Percentiles rank a stretch among this genome's conserved stretches.
Conservation (phyloP, 2,329 filamentous ascomycete species). For the Didymella pinodella region DNA sequence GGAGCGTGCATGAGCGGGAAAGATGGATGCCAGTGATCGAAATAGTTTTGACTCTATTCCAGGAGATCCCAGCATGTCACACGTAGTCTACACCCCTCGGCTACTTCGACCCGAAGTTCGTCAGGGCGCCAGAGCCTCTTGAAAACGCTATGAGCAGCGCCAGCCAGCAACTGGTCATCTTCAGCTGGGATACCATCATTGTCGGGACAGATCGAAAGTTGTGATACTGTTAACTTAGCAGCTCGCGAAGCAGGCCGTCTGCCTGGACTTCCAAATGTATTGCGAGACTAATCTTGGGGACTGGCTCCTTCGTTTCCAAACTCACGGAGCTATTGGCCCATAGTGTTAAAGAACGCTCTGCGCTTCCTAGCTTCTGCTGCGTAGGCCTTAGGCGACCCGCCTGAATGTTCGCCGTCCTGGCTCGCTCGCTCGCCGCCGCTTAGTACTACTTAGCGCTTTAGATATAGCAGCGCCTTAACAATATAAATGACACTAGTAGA, state of each 20-base stretch:
- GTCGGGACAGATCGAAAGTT: constrained; percentile 13
- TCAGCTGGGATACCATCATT: constrained; percentile 32
- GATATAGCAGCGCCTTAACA: constrained; percentile 18
- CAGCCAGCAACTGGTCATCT: constrained; percentile 32
- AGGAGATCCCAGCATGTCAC: constrained; percentile 33
- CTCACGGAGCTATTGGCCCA: constrained; percentile 38
- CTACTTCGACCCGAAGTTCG: constrained; percentile 22
- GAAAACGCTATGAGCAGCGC: constrained; percentile 30
- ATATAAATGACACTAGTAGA: not conserved
- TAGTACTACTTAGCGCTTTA: constrained; percentile 24
- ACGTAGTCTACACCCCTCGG: constrained; percentile 4
- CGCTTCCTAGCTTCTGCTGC: constrained; percentile 26
- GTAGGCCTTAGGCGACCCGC: constrained; percentile 7
- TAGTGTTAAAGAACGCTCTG: constrained; percentile 36
- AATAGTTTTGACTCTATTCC: constrained; percentile 40
- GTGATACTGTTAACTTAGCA: constrained; percentile 9
- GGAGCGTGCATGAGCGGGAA: constrained; percentile 39
- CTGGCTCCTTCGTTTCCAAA: constrained; percentile 35
- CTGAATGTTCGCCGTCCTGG: constrained; percentile 17
- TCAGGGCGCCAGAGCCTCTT: constrained; percentile 33
- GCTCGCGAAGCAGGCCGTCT: constrained; percentile 21
- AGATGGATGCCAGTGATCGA: constrained; percentile 39
- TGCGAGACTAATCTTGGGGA: constrained; percentile 29
- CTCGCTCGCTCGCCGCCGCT: constrained; percentile 27
- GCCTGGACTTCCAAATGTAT: constrained; percentile 30